These are phyloP conservation scores for Terfezia claveryi DNA, from an alignment of 495 filamentous ascomycete species.

Conservation along the genomic window DNA sequence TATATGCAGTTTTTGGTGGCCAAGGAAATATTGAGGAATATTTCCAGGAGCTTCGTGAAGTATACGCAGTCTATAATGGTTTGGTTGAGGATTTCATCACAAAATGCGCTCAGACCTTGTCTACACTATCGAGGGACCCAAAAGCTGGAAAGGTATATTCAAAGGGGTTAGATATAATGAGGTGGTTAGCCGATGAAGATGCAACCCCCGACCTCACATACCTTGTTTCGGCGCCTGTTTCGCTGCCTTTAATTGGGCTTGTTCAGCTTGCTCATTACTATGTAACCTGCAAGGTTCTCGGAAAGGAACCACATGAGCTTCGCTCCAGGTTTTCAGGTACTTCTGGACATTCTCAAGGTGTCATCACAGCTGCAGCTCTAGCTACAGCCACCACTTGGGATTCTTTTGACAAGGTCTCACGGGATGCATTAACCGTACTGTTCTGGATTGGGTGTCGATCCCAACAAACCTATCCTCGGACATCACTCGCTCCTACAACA, in stretches of 20 bases:
- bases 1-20: constrained; percentile 92
- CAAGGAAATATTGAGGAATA: constrained; percentile 99
- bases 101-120: constrained; percentile 59
- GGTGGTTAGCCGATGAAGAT: constrained; percentile 72
- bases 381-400: constrained; percentile 77
- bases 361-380: constrained; percentile 83
- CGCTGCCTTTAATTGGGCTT: constrained; percentile 85
- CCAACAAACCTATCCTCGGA: constrained; percentile 89
- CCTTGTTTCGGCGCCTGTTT: constrained; percentile 88
- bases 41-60: constrained; percentile 83
- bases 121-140: constrained; percentile 61
- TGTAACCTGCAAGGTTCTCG: constrained; percentile 75
- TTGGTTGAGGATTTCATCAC: constrained; percentile 69
- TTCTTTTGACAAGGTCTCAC: constrained; percentile 55
- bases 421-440: constrained; percentile 67
- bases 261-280: constrained; percentile 87
- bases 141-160: constrained; percentile 84
- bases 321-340: constrained; percentile 62
- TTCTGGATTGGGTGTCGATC: constrained; percentile 99
- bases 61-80: constrained; percentile 73
- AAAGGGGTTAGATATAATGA: constrained; percentile 82
- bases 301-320: constrained; percentile 65
- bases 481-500: constrained; percentile 72
- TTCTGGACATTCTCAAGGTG: constrained; percentile 91
- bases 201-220: constrained; percentile 87